Evolutionary conservation across 768 basidiomycete species (phyloP).

Genomic region (Trametes cinnabarina): DNA sequence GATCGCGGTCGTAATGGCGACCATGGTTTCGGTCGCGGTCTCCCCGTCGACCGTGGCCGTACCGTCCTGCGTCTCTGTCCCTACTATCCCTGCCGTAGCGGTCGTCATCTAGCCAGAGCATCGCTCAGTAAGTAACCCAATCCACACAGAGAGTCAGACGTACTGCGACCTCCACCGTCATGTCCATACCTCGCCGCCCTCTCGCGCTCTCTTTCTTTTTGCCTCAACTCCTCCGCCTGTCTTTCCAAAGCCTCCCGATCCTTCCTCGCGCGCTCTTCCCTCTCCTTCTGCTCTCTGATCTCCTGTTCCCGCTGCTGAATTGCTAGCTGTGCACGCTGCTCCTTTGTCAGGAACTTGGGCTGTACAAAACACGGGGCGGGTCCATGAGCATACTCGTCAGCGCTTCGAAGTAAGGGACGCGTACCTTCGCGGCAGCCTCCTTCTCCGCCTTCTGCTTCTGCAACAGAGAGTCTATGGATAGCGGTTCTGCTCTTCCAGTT

Average conservation of each 20-base stretch:
- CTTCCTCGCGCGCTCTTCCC: slow-evolving; percentile 54
- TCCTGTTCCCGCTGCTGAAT: slow-evolving; percentile 85
- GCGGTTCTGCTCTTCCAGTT: slow-evolving; percentile 57
- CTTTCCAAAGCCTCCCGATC: slow-evolving; percentile 74
- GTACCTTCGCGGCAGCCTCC: slow-evolving; percentile 86
- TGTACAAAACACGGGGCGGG: slow-evolving; percentile 31
- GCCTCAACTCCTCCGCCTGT: slow-evolving; percentile 67
- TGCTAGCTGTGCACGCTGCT: slow-evolving; percentile 85
- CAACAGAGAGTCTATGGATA: slow-evolving; percentile 86
- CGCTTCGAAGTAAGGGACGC: slow-evolving; percentile 7
- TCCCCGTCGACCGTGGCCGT: slow-evolving; percentile 34
- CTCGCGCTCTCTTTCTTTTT: slow-evolving; percentile 45
- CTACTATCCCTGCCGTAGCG: slow-evolving; percentile 37
- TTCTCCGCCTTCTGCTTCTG: slow-evolving; percentile 86
- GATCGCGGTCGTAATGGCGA: slow-evolving; percentile 49
- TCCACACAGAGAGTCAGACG: slow-evolving; percentile 19
- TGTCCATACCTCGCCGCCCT: slow-evolving; percentile 41
- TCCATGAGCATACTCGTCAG: not conserved
- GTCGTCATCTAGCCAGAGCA: slow-evolving; percentile 36
- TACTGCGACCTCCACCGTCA: slow-evolving; percentile 42
- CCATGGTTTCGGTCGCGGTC: slow-evolving; percentile 45
- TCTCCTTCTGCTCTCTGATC: slow-evolving; percentile 67
- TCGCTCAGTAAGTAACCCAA: slow-evolving; percentile 5
- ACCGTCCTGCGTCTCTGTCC: slow-evolving; percentile 45
- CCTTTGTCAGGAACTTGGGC: slow-evolving; percentile 94